phyloP scores from a whole-genome alignment of 306 rosid species.

The Calophaca sinica region DNA sequence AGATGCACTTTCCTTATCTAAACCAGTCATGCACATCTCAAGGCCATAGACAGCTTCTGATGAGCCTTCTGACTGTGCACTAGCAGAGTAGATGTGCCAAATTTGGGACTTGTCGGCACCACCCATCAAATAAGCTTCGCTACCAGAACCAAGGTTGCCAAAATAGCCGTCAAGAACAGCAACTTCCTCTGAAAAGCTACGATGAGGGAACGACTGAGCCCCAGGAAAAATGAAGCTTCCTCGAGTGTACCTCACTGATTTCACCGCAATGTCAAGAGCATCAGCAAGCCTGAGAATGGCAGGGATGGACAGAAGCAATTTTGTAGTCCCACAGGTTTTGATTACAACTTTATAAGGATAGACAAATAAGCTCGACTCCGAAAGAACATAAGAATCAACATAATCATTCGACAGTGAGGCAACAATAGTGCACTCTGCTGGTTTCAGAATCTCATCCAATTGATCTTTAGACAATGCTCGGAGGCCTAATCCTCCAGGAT shows the following conservation, averaged over 20 bases:
- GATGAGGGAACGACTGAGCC: conserved; percentile 86
- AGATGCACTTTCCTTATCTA: conserved; percentile 74
- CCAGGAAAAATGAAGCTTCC: conserved; percentile 94
- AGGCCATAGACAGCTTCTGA: conserved; percentile 65
- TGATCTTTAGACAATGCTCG: conserved; percentile 71
- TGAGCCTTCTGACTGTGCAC: conserved; percentile 50
- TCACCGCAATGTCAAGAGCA: conserved; percentile 69
- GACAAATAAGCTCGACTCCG: conserved; percentile 92
- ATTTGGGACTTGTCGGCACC: conserved; percentile 61
- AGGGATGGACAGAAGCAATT: conserved; percentile 84
- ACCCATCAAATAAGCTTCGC: conserved; percentile 80
- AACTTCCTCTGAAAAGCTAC: conserved; percentile 82
- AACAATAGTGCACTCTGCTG: conserved; percentile 95
- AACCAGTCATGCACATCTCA: conserved; percentile 95
- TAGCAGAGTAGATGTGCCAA: conserved; percentile 92
- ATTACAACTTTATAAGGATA: conserved; percentile 81
- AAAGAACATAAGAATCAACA: conserved; percentile 92
- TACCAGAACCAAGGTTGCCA: conserved; percentile 66
- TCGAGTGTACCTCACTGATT: conserved; percentile 79
- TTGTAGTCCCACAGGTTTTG: conserved; percentile 95
- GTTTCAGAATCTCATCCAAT: conserved; percentile 78
- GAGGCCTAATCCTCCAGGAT: conserved; percentile 78
- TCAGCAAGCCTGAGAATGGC: conserved; percentile 76
- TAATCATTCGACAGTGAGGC: conserved; percentile 73
- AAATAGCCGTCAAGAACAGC: conserved; percentile 75